phyloP scores from a whole-genome alignment of 768 basidiomycete species.

The Arthromyces matolae region DNA sequence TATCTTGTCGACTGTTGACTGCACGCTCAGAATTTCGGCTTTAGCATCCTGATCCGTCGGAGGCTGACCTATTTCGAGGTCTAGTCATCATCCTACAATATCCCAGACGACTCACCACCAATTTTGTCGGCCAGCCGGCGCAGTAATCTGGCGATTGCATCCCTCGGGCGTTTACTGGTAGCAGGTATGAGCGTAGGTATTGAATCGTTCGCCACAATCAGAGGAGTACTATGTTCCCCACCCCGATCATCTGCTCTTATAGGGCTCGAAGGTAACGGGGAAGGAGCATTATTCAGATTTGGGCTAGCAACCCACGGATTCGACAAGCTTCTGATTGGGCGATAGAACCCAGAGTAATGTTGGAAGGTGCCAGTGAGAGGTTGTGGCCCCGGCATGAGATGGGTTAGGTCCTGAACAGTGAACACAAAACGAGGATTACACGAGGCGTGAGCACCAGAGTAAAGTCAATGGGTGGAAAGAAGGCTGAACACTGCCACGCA shows the following conservation, averaged over 20 bases:
- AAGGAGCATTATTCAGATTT: constrained; percentile 16
- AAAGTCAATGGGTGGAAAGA: too few relatives aligned
- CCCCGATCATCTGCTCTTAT: constrained; percentile 5
- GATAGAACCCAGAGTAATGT: constrained; percentile 30
- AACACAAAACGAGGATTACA: too few relatives aligned
- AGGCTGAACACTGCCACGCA: too few relatives aligned
- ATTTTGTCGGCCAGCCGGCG: constrained; percentile 8
- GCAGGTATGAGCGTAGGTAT: background rate
- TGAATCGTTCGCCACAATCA: background rate
- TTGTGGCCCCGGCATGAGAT: too few relatives aligned
- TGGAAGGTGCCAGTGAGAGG: too few relatives aligned
- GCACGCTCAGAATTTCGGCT: too few relatives aligned
- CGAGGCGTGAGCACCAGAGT: too few relatives aligned
- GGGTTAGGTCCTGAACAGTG: too few relatives aligned
- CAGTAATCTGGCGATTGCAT: background rate
- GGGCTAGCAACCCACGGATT: constrained; percentile 27
- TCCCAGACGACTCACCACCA: constrained; percentile 7
- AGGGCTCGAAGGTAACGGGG: constrained; percentile 20
- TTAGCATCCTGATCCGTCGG: too few relatives aligned
- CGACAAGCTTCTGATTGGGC: constrained; percentile 19
- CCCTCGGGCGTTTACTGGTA: background rate
- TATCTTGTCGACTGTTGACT: too few relatives aligned
- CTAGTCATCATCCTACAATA: too few relatives aligned
- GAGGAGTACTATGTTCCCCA: background rate
- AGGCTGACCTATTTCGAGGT: background rate